phyloP scores from a whole-genome alignment of 2,329 filamentous ascomycete genomes.

The Penicillium sp. region DNA sequence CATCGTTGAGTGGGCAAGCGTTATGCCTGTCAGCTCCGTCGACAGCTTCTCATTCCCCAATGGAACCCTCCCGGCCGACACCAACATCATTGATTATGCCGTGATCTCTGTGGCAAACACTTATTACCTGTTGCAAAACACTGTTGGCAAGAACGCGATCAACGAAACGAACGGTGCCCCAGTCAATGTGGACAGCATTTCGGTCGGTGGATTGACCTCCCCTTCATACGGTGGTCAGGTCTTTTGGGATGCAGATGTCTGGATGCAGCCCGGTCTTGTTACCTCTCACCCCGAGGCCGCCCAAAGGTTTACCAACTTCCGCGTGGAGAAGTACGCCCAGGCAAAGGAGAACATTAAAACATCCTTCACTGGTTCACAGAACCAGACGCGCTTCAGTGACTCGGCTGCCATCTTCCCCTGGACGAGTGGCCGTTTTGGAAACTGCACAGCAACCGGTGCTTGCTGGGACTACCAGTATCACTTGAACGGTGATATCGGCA shows the following conservation, averaged over 20 bases:
- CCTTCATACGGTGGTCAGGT: slow-evolving; percentile 68
- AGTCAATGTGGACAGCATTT: slow-evolving; percentile 64
- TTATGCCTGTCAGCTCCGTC: slow-evolving; percentile 63
- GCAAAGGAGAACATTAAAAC: slow-evolving; percentile 62
- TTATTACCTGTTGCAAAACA: slow-evolving; percentile 54
- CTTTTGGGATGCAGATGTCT: slow-evolving; percentile 69
- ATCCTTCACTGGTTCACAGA: slow-evolving; percentile 60
- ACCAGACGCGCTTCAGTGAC: slow-evolving; percentile 57
- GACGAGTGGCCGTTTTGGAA: slow-evolving; percentile 68
- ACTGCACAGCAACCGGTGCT: slow-evolving; percentile 65
- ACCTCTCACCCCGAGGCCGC: slow-evolving; percentile 64
- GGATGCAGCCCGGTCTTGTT: slow-evolving; percentile 69
- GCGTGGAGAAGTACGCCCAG: slow-evolving; percentile 60
- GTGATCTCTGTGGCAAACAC: slow-evolving; percentile 51
- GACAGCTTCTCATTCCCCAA: slow-evolving; percentile 64
- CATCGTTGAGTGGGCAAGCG: slow-evolving; percentile 61
- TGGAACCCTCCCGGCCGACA: slow-evolving; percentile 59
- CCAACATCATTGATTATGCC: slow-evolving; percentile 56
- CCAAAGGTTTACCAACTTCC: slow-evolving; percentile 66
- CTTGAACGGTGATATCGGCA: slow-evolving; percentile 68
- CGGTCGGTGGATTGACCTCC: slow-evolving; percentile 68
- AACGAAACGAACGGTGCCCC: slow-evolving; percentile 50
- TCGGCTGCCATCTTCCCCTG: slow-evolving; percentile 67
- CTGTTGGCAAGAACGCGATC: slow-evolving; percentile 56
- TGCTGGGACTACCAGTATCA: slow-evolving; percentile 76